Conservation (phyloP, 768 basidiomycete species). For the Tricholoma saponaceum region DNA sequence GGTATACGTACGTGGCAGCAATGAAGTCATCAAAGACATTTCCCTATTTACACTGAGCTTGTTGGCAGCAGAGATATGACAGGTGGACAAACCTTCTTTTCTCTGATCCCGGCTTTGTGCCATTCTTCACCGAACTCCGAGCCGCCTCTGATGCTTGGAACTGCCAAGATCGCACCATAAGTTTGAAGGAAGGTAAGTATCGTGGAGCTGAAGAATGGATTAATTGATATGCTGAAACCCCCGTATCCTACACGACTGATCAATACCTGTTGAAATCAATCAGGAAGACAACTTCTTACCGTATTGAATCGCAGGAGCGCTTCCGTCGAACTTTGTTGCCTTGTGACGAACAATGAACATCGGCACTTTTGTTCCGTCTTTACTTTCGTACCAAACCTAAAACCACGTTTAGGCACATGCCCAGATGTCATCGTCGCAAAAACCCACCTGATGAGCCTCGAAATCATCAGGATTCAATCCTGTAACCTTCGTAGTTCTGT, state of each 20-base stretch:
- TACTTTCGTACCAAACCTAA: constrained; percentile 73
- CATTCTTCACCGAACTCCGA: constrained; percentile 83
- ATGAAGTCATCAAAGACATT: constrained; percentile 85
- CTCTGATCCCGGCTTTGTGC: constrained; percentile 69
- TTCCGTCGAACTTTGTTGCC: constrained; percentile 64
- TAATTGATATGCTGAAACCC: constrained; percentile 71
- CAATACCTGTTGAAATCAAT: neutral
- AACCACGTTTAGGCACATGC: neutral
- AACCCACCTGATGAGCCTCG: constrained; percentile 53
- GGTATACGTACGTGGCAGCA: constrained; percentile 59
- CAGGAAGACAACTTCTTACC: constrained; percentile 34
- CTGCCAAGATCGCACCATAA: constrained; percentile 65
- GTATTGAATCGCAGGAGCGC: constrained; percentile 74
- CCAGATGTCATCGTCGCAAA: neutral
- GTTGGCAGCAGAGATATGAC: neutral
- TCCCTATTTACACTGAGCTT: constrained; percentile 31
- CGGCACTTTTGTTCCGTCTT: constrained; percentile 76
- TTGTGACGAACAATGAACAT: constrained; percentile 85
- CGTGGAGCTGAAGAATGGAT: constrained; percentile 67
- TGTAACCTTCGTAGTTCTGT: constrained; percentile 51
- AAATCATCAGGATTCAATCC: constrained; percentile 69
- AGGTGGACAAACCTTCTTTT: constrained; percentile 53
- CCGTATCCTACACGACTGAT: constrained; percentile 56
- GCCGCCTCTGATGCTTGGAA: constrained; percentile 61
- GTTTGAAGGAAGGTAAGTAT: constrained; percentile 71